Conservation (phyloP, 2,329 filamentous ascomycete species). For the Pestalotiopsis sp. region DNA sequence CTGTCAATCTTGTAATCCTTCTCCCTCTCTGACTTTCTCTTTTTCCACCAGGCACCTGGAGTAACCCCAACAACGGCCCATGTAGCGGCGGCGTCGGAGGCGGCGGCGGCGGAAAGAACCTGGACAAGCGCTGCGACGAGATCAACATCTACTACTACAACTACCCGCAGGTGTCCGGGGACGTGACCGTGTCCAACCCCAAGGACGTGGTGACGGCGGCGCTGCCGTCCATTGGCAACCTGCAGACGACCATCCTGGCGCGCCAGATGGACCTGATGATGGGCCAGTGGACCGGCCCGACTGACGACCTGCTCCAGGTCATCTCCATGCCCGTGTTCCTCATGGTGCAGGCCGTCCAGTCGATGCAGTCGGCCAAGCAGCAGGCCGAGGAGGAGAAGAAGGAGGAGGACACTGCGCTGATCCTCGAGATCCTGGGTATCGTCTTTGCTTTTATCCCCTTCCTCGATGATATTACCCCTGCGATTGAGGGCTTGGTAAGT, state of each 20-base stretch:
- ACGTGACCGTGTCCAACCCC: conserved; percentile 2
- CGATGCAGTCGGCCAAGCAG: too few species aligned
- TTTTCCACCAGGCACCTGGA: too few species aligned
- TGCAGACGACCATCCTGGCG: not conserved
- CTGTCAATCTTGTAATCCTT: too few species aligned
- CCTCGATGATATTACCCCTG: too few species aligned
- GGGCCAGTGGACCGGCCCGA: not conserved
- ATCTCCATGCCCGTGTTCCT: conserved; percentile 8
- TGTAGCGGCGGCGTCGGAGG: not conserved
- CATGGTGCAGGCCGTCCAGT: not conserved
- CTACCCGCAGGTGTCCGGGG: not conserved
- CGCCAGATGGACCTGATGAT: conserved; percentile 7
- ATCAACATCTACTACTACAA: not conserved
- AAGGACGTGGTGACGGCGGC: conserved; percentile 7
- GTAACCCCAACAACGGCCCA: too few species aligned
- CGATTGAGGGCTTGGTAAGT: not conserved
- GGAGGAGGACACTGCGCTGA: too few species aligned
- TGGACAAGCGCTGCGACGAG: not conserved
- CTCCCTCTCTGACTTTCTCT: too few species aligned
- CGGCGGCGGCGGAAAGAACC: not conserved
- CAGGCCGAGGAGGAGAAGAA: too few species aligned
- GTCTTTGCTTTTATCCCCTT: too few species aligned
- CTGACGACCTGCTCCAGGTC: not conserved
- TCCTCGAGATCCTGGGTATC: too few species aligned
- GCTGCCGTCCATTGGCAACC: not conserved